phyloP scores from a whole-genome alignment of 805 yeast species.

The Candida wancherniae region DNA sequence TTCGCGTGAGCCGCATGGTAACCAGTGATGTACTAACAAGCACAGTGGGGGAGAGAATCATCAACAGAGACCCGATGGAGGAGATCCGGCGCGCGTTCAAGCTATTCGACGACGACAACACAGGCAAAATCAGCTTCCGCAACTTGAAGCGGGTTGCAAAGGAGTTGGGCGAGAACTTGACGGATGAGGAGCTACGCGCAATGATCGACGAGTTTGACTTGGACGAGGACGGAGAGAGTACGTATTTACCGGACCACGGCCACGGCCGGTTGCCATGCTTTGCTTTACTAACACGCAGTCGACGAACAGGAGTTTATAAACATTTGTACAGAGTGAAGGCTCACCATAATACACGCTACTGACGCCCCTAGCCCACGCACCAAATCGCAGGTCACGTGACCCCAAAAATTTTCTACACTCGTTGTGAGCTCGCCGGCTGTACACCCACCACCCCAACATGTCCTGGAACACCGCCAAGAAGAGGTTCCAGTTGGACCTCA shows the following conservation, averaged over 20 bases:
- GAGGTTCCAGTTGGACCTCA: constrained; percentile 34
- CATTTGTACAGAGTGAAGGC: constrained; percentile 63
- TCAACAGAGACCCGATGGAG: constrained; percentile 86
- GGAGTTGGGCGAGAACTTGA: constrained; percentile 85
- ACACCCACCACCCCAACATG: too few species aligned
- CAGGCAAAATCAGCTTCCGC: constrained; percentile 77
- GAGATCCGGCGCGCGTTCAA: constrained; percentile 88
- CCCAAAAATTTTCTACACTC: constrained; percentile 6
- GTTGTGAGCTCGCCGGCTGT: too few species aligned
- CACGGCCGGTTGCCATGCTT: not conserved
- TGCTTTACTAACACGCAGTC: constrained; percentile 39
- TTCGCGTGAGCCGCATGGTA: constrained; percentile 1
- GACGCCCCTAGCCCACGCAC: not conserved
- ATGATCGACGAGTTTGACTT: constrained; percentile 97
- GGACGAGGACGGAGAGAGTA: constrained; percentile 90
- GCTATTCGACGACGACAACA: constrained; percentile 80
- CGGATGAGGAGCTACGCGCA: constrained; percentile 89
- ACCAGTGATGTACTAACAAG: constrained; percentile 28
- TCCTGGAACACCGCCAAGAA: constrained; percentile 30
- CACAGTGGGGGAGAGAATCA: constrained; percentile 73
- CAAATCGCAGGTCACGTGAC: constrained; percentile 8
- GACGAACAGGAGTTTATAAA: constrained; percentile 87
- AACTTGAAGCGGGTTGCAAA: constrained; percentile 85
- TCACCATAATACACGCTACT: not conserved
- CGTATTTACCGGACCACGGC: constrained; percentile 21